Evolutionary conservation across 371 early-diverging fungal genomes (phyloP), one percentile per base, ranked within the genome.

Genomic region (Umbelopsis sp.): DNA sequence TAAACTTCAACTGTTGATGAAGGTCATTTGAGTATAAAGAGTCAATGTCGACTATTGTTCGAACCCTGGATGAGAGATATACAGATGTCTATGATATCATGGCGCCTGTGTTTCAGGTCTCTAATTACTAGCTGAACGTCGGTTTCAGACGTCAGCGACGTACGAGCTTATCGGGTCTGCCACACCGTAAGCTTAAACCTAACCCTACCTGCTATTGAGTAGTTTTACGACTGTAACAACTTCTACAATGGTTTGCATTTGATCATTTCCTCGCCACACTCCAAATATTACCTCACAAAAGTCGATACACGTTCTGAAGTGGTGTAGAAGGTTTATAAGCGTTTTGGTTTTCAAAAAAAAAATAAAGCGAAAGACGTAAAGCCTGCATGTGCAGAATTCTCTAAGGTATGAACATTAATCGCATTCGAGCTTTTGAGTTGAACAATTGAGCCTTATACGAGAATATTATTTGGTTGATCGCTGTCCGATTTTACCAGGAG

Each of bases 341-440:
- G 18, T 18, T 37, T 57, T 35, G 22, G 29, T 35, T 35, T 57
- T n/a, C 11, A 57, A 16, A 29, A 57, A 57, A 57, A 57, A 57
- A 57, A 35, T 32, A 48, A 20, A 48, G 20, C 18, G 48, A 7
- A 48, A 20, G 48, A 41, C 7, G 41, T 41, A 41, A 11, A 10
- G 57, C 57, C 57, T 57, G 57, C 57, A 35, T 37, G 35, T 35
- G 57, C 57, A 57, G 57, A 57, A 41, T 57, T 57, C 57, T 57
- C 57, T 57, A 57, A 57, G 57, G 57, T 57, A 57, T 57, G 57
- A 57, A 57, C 57, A 57, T 16, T 14, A 25, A 35, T 37, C 57
- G 57, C 57, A 29, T 57, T 16, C 35, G 29, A 35, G 57, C 29
- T 57, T 57, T 57, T 57, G 35, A 18, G 35, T 57, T 18, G 57